Conservation (phyloP, 371 early-diverging fungal genomes). For the Fennellomyces sp. region DNA sequence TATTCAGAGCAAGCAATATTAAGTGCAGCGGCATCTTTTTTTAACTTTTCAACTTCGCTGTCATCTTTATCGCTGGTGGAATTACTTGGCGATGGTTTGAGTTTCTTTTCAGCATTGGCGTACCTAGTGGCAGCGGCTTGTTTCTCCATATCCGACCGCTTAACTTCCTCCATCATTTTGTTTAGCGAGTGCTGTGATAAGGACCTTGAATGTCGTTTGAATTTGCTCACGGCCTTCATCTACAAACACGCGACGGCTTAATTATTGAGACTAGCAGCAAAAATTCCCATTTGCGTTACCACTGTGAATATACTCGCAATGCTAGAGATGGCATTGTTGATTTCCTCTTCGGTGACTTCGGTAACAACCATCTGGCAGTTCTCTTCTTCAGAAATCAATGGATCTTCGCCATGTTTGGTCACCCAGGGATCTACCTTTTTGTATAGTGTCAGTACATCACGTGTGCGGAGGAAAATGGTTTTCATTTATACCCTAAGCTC, state of each 20-base stretch:
- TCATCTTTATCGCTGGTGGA: constrained; percentile 8
- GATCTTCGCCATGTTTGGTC: constrained; percentile 68
- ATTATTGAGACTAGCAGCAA: too few species aligned
- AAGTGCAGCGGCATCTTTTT: neutral
- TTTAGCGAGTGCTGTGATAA: constrained; percentile 46
- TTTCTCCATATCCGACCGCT: constrained; percentile 14
- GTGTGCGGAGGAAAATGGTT: neutral
- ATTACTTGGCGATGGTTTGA: neutral
- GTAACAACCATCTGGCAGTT: constrained; percentile 73
- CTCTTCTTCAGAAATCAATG: constrained; percentile 72
- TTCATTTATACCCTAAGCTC: constrained; percentile 61
- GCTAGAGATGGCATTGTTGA: constrained; percentile 75
- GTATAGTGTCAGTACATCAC: neutral
- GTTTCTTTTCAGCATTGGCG: neutral
- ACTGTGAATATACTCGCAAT: constrained; percentile 58
- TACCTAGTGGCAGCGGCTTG: neutral
- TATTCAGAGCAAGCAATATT: constrained; percentile 4
- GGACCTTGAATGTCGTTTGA: constrained; percentile 54
- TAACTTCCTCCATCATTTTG: constrained; percentile 35
- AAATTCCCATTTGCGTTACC: too few species aligned
- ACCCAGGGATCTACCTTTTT: constrained; percentile 83
- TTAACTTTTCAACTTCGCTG: neutral
- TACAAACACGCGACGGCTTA: too few species aligned
- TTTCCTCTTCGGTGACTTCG: constrained; percentile 86
- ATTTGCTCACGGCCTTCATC: constrained; percentile 56